phyloP scores from a whole-genome alignment of 495 filamentous ascomycete species.

The Penicillium soppii region DNA sequence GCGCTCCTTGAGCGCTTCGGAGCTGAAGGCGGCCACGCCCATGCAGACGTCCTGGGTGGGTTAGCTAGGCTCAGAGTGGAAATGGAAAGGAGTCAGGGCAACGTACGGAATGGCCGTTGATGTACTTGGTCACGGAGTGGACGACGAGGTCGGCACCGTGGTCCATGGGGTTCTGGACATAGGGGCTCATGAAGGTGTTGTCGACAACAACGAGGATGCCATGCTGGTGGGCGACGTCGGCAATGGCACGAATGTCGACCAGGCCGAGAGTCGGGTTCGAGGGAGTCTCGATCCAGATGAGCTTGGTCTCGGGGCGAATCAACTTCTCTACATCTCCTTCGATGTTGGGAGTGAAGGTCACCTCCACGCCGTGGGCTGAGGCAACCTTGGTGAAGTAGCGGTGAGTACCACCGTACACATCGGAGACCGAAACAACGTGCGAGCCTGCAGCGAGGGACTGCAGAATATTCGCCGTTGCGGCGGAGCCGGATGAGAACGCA shows the following conservation, averaged over 20 bases:
- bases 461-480: conserved; percentile 87
- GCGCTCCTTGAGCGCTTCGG: conserved; percentile 68
- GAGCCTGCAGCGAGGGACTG: conserved; percentile 90
- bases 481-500: conserved; percentile 92
- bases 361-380: conserved; percentile 86
- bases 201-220: conserved; percentile 95
- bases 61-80: conserved; percentile 15
- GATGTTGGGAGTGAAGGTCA: conserved; percentile 89
- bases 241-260: conserved; percentile 86
- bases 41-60: conserved; percentile 86
- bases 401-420: conserved; percentile 97
- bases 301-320: conserved; percentile 85
- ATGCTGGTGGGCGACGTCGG: conserved; percentile 76
- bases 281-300: conserved; percentile 96
- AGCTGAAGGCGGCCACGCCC: conserved; percentile 96
- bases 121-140: conserved; percentile 99
- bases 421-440: conserved; percentile 92
- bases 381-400: conserved; percentile 99
- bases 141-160: conserved; percentile 97
- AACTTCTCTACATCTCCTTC: conserved; percentile 80
- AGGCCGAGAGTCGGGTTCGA: conserved; percentile 90
- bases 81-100: background rate
- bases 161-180: conserved; percentile 92
- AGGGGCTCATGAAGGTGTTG: conserved; percentile 96
- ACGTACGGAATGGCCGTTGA: conserved; percentile 84